These are phyloP conservation scores for Spiromastix sp. DNA, from an alignment of 2,329 filamentous ascomycete genomes.

Conservation along the genomic window DNA sequence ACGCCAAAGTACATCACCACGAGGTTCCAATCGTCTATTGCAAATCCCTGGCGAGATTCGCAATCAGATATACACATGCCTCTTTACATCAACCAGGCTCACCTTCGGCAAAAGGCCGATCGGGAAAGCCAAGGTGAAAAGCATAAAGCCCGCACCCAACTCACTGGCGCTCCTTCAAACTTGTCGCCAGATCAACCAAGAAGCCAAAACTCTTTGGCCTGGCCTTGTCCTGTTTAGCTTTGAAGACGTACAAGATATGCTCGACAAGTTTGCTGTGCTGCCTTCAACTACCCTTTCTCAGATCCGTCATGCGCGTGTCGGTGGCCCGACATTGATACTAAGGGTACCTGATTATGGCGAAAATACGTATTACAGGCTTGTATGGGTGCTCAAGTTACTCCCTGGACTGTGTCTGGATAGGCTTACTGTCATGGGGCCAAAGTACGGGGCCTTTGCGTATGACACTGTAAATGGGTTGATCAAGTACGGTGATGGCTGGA, in stretches of 20 bases:
- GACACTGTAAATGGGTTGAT: slow-evolving; percentile 11
- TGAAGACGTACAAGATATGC: background rate
- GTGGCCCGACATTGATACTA: background rate
- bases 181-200: background rate
- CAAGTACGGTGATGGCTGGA: slow-evolving; percentile 12
- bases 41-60: background rate
- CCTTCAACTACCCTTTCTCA: background rate
- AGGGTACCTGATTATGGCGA: background rate
- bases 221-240: background rate
- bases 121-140: background rate
- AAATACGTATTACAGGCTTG: too few species aligned
- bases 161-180: background rate
- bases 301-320: background rate
- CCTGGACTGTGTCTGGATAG: background rate
- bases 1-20: too few species aligned
- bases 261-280: background rate
- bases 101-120: background rate
- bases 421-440: background rate
- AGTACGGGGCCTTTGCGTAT: slow-evolving; percentile 5
- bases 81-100: background rate
- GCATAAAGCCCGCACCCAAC: background rate
- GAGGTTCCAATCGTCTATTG: too few species aligned
- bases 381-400: background rate
- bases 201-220: background rate
- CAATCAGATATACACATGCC: background rate